A percentile compares a stretch with the other conserved stretches of the same genome.
These are phyloP conservation scores for Aspergillus campestris DNA, from an alignment of 495 filamentous ascomycete species.

Conservation along the genomic window DNA sequence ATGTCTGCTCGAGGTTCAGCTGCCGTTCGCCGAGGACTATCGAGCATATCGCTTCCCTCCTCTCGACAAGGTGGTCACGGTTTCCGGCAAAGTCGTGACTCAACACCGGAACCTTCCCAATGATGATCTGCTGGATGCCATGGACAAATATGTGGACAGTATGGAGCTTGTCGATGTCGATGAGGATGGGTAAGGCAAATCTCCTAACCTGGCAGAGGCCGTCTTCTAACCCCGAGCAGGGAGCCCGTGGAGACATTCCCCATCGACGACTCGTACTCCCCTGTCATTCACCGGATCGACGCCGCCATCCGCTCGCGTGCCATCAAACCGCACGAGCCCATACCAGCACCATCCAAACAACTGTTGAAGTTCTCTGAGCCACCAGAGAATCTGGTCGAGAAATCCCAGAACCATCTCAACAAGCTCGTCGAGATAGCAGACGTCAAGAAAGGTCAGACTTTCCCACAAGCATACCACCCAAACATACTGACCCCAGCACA, in stretches of 20 bases:
- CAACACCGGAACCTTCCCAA: constrained; percentile 83
- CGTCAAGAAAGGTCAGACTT: constrained; percentile 69
- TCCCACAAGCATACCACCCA: neutral
- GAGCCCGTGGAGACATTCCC: constrained; percentile 61
- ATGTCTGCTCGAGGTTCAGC: constrained; percentile 79
- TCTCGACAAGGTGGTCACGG: constrained; percentile 76
- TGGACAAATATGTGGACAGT: constrained; percentile 84
- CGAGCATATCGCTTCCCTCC: constrained; percentile 85
- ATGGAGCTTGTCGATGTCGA: constrained; percentile 75
- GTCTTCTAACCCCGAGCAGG: constrained; percentile 26
- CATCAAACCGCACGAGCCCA: constrained; percentile 57
- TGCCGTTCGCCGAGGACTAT: constrained; percentile 93
- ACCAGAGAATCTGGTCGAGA: constrained; percentile 54
- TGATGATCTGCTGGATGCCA: constrained; percentile 62
- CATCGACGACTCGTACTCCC: constrained; percentile 82
- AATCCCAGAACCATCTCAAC: constrained; percentile 46
- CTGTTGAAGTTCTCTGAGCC: constrained; percentile 69
- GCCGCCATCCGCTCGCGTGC: constrained; percentile 78
- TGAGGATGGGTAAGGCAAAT: constrained; percentile 57
- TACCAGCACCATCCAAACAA: constrained; percentile 58
- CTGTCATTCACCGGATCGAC: constrained; percentile 82
- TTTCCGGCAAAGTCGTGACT: constrained; percentile 74
- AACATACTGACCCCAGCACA: constrained; percentile 17
- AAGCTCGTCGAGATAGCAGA: constrained; percentile 59
- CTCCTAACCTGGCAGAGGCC: neutral